Evolutionary conservation across 1,284 basidiomycete genomes (phyloP), one percentile per base, ranked within the genome.

Genomic region (Mycocalia duriaeana): DNA sequence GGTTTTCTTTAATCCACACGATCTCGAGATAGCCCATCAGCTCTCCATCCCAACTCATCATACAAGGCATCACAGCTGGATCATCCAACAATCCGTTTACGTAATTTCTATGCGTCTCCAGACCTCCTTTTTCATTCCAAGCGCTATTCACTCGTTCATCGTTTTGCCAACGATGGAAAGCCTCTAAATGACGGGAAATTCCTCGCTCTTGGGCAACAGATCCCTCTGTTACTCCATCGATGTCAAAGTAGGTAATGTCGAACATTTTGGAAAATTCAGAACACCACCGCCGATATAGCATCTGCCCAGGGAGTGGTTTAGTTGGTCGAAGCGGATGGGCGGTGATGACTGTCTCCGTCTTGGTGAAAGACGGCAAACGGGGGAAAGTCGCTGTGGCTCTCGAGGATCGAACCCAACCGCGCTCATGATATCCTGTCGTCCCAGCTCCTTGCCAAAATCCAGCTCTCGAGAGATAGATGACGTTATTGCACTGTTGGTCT

Each of bases 401-500:
- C 4, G 58, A 54, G 2, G 59, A 57, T 20, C 63, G 62, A 5
- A 78, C 53, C 76, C 75, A 79, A 24, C 69, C 63, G 22, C 63
- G 61, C 3, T 55, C 22, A 48, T 71, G 68, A 47, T 64, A 71
- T 2, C 69, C 65, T 1, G 50, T 56, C 5, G 67, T 71, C 9
- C 76, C 76, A 1, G 74, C 77, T 6, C 71, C 77, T 55, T 79
- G 77, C 76, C 77, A 80, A 60, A 80, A 79, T 2, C 71, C 59
- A 1, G 66, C 63, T 34, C 75, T 64, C 13, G 65, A 64, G 43
- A 79, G 62, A 56, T 75, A 74, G 40, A 72, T 48, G 13, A 61
- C 58, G 13, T 14, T 11, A 44, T 42, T 25, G 22, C 5, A 14
- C 25, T 19, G 19, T 18, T 18, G 26, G 6, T 14, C 34, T 16